Evolutionary conservation across 805 yeast species (phyloP), one percentile per base, ranked within the genome.

Genomic region (Candida koratica): DNA sequence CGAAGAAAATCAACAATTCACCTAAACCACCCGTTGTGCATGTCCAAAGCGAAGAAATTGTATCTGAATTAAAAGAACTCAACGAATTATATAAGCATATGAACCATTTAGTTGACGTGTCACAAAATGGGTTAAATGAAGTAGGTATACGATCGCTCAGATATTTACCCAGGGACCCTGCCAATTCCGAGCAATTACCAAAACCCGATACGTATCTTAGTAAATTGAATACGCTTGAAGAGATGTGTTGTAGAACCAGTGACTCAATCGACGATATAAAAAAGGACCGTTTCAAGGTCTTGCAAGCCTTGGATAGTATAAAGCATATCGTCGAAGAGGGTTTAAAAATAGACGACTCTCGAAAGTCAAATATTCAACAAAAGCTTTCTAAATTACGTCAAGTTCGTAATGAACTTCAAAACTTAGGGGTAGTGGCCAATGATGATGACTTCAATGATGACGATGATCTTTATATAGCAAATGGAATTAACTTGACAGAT

Each of bases 221-320:
- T 14, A 67, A 67, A 43, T 56, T 67, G 34, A 62, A 60, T 33
- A 50, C 53, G 32, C 48, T 67, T 38, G 71, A 67, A 39, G 61
- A 61, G 36, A 43, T 66, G 31, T 60, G 71, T 37, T 50, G 48
- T 11, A 51, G 56, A 16, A 56, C 69, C 5, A 48, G 49, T 6
- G 43, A 51, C 14, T 64, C 58, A 44, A 49, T 66, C 32, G 50
- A 49, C 15, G 61, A 58, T n/a, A 55, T 60, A 12, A 57, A 56
- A 37, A 41, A 43, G 9, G 50, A 56, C 11, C 55, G 62, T 37
- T 16, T 23, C 5, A 54, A 57, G 38, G 52, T 64, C 13, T 39
- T 58, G 28, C 37, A 41, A 16, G 53, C 51, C 19, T 52, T 67
- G 43, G 49, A 52, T 11, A 49, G 40, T 28, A 48, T 64, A 31